Percentiles rank a stretch among this genome's conserved stretches.
These are phyloP conservation scores for Microdochium nivale DNA, from an alignment of 2,329 filamentous ascomycete species.

Conservation along the genomic window DNA sequence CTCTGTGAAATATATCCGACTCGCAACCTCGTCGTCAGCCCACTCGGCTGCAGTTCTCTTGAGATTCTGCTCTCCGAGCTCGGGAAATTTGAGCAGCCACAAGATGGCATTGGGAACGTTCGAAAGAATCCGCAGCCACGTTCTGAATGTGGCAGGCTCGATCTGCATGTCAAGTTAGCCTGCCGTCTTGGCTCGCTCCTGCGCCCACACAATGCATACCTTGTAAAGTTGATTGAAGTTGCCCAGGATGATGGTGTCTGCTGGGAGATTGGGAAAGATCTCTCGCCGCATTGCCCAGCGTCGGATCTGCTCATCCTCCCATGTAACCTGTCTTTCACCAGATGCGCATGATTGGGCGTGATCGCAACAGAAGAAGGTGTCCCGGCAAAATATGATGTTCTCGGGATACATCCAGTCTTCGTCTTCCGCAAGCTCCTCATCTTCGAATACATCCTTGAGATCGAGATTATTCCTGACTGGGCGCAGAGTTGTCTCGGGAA, in stretches of 20 bases:
- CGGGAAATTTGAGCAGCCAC: constrained; percentile 95
- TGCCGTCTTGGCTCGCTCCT: constrained; percentile 2
- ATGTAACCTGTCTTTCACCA: constrained; percentile 57
- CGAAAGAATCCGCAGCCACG: constrained; percentile 86
- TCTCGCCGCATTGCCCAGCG: constrained; percentile 92
- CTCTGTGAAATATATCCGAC: constrained; percentile 87
- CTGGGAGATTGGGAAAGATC: constrained; percentile 72
- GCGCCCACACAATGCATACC: constrained; percentile 42
- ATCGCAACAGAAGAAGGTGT: constrained; percentile 98
- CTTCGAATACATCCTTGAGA: constrained; percentile 59
- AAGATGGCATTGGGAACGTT: constrained; percentile 80
- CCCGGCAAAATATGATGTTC: constrained; percentile 88
- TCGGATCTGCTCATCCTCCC: constrained; percentile 73
- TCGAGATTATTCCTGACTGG: constrained; percentile 69
- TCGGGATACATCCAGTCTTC: constrained; percentile 93
- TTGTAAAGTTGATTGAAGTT: constrained; percentile 99
- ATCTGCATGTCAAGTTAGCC: constrained; percentile 49
- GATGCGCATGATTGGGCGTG: constrained; percentile 84
- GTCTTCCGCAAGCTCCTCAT: constrained; percentile 58
- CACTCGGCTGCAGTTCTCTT: constrained; percentile 71
- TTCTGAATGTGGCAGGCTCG: constrained; percentile 91
- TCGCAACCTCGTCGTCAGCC: constrained; percentile 79
- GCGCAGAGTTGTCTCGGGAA: constrained; percentile 73
- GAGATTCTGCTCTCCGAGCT: constrained; percentile 81
- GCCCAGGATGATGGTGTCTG: constrained; percentile 83